Conservation (phyloP, 2,329 filamentous ascomycete species). For the Trichoderma cornu-damae region DNA sequence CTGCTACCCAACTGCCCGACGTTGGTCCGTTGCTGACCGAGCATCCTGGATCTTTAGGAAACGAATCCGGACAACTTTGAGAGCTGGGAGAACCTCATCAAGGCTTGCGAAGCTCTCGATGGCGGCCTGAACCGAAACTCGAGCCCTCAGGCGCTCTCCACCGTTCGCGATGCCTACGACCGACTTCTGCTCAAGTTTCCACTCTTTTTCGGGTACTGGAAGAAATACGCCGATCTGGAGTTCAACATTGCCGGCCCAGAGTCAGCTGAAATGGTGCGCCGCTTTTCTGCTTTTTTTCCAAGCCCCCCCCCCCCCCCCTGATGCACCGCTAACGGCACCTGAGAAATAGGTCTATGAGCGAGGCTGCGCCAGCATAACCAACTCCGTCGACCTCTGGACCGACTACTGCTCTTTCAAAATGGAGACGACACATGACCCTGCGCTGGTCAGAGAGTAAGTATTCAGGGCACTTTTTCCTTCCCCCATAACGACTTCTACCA, state of each 20-base stretch:
- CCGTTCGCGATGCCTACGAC: slow-evolving; percentile 83
- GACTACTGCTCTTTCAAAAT: slow-evolving; percentile 98
- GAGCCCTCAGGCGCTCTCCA: slow-evolving; percentile 84
- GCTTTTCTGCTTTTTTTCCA: no score
- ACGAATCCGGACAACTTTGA: slow-evolving; percentile 86
- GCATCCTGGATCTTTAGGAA: slow-evolving; percentile 40
- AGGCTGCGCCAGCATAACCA: slow-evolving; percentile 85
- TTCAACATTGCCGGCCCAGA: slow-evolving; percentile 96
- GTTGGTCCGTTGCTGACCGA: slow-evolving; percentile 23
- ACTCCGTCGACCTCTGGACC: slow-evolving; percentile 94
- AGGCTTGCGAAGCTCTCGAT: slow-evolving; percentile 76
- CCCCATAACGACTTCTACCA: slow-evolving; percentile 55
- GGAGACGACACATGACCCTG: slow-evolving; percentile 90
- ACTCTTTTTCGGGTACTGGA: slow-evolving; percentile 97
- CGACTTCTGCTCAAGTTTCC: slow-evolving; percentile 92
- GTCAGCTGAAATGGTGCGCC: slow-evolving; percentile 85
- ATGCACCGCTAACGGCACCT: neutral
- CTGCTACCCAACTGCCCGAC: neutral
- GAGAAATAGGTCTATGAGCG: slow-evolving; percentile 81
- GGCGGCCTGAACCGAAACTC: slow-evolving; percentile 95
- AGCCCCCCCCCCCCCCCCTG: neutral
- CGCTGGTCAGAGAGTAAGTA: slow-evolving; percentile 99
- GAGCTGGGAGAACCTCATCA: slow-evolving; percentile 87
- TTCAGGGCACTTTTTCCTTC: slow-evolving; percentile 60
- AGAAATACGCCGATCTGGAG: slow-evolving; percentile 97